Conservation (phyloP, 2,329 filamentous ascomycete genomes). For the Venturia asperata region DNA sequence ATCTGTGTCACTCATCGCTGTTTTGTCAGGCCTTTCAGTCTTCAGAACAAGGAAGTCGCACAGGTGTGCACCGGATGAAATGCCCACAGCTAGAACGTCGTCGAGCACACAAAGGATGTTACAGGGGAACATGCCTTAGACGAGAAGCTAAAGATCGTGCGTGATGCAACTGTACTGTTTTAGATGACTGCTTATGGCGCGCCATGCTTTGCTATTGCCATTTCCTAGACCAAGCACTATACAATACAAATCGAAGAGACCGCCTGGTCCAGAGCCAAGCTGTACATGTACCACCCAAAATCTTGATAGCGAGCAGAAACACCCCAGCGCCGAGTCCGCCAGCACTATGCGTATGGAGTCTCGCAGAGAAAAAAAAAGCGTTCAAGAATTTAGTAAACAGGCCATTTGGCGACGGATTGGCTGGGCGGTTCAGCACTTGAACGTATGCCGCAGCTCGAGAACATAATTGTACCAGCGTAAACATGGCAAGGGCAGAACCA, state of each 20-base stretch:
- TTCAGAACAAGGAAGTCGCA: no score
- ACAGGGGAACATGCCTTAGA: no score
- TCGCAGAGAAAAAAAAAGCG: background rate
- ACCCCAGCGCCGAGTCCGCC: background rate
- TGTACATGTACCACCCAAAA: background rate
- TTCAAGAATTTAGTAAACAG: background rate
- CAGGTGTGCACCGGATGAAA: no score
- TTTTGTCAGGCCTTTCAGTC: background rate
- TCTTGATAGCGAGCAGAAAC: background rate
- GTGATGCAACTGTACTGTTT: background rate
- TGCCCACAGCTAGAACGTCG: no score
- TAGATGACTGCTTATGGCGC: background rate
- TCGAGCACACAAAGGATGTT: no score
- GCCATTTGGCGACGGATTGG: background rate
- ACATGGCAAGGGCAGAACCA: background rate
- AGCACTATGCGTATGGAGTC: background rate
- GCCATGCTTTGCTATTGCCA: background rate
- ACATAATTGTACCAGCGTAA: background rate
- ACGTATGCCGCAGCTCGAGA: conserved; percentile 10
- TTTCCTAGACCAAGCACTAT: background rate
- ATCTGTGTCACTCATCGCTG: background rate
- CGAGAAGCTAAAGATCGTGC: background rate
- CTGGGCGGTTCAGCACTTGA: conserved; percentile 12
- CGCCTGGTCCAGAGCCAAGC: background rate
- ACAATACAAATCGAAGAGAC: background rate